Percentiles rank a stretch among this genome's conserved stretches.
These are phyloP conservation scores for Coniochaeta sp. DNA, from an alignment of 2,329 filamentous ascomycete genomes.

Conservation along the genomic window DNA sequence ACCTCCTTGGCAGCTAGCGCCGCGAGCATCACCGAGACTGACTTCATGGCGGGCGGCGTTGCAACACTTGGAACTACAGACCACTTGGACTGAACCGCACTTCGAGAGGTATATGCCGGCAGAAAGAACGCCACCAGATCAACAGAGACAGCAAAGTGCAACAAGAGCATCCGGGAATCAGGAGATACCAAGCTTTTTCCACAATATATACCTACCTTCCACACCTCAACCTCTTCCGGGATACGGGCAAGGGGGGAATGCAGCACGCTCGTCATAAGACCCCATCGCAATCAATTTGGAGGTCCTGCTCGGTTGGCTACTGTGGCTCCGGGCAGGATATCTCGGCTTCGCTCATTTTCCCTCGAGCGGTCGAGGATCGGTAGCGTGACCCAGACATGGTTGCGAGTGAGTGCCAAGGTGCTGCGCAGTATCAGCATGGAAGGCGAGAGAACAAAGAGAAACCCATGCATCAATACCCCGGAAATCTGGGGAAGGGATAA, in stretches of 20 bases:
- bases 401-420: too few relatives aligned
- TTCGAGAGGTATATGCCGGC: background rate
- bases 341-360: background rate
- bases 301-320: background rate
- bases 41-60: slow-evolving; percentile 28
- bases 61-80: background rate
- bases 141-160: background rate
- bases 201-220: background rate
- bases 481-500: background rate
- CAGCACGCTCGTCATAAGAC: background rate
- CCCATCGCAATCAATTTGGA: background rate
- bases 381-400: background rate
- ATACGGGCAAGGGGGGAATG: background rate
- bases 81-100: background rate
- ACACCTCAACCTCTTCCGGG: background rate
- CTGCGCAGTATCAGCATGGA: background rate
- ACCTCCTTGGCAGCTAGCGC: slow-evolving; percentile 28
- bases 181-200: background rate
- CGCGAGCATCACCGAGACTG: slow-evolving; percentile 19
- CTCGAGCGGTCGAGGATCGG: background rate
- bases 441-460: background rate
- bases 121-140: background rate
- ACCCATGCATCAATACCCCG: background rate
- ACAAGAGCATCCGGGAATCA: background rate
- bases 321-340: background rate